Evolutionary conservation across 176 grass and related monocot species (phyloP).

Genomic region (Triticum turgidum): DNA sequence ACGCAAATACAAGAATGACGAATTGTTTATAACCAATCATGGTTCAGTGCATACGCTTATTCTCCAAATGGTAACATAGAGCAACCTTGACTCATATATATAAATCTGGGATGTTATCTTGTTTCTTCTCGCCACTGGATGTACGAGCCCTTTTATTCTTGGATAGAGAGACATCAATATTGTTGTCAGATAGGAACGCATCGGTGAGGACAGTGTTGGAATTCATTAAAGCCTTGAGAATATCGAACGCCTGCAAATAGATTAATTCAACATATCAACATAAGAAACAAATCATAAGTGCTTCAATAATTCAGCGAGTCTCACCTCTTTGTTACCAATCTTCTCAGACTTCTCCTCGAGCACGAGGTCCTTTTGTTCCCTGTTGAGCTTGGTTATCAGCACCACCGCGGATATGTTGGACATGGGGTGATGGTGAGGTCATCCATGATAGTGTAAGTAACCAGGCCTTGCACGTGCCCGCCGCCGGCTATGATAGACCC

Average conservation of each 20-base stretch:
- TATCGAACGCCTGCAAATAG: not conserved
- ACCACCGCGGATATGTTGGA: constrained; percentile 26
- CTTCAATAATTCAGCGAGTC: too few relatives aligned
- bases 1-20: too few relatives aligned
- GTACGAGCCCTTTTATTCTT: not conserved
- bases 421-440: constrained; percentile 39
- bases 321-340: constrained; percentile 39
- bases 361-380: not conserved
- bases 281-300: not conserved
- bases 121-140: not conserved
- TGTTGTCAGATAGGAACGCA: not conserved
- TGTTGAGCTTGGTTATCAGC: constrained; percentile 7
- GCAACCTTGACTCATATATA: not conserved
- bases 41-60: too few relatives aligned
- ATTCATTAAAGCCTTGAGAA: not conserved
- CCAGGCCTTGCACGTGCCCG: constrained; percentile 24
- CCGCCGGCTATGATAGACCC: not conserved
- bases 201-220: constrained; percentile 30
- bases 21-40: too few relatives aligned
- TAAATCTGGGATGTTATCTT: not conserved
- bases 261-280: not conserved
- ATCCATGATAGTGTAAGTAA: constrained; percentile 36
- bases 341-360: constrained; percentile 41
- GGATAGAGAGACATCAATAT: not conserved
- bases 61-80: too few relatives aligned